These are phyloP conservation scores for Kwoniella europaea DNA, from an alignment of 768 basidiomycete species.

Conservation along the genomic window DNA sequence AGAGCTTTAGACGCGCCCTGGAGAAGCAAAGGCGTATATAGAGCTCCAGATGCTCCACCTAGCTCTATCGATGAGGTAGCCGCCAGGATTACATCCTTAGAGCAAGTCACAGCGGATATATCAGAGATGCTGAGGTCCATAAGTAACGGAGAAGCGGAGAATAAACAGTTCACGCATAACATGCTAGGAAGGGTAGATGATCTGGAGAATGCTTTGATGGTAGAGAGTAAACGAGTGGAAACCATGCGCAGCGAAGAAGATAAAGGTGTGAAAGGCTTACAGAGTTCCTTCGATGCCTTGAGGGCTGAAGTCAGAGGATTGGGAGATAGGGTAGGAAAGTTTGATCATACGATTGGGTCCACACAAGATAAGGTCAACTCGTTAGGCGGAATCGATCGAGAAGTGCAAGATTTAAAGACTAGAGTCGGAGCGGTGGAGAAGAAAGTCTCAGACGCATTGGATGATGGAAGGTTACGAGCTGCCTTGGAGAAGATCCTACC, in stretches of 20 bases:
- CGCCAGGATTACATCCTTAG: slow-evolving; percentile 49
- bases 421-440: slow-evolving; percentile 51
- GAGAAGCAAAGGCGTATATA: slow-evolving; percentile 12
- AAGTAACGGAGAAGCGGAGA: slow-evolving; percentile 17
- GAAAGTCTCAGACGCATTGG: slow-evolving; percentile 46
- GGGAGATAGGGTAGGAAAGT: slow-evolving; percentile 14
- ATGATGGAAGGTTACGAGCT: slow-evolving; percentile 51
- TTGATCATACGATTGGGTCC: slow-evolving; percentile 9
- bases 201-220: slow-evolving; percentile 27
- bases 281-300: slow-evolving; percentile 14
- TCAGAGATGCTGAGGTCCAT: slow-evolving; percentile 32
- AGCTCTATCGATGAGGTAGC: slow-evolving; percentile 55
- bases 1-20: slow-evolving; percentile 33
- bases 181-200: slow-evolving; percentile 30
- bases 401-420: slow-evolving; percentile 36
- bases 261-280: slow-evolving; percentile 14
- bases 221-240: slow-evolving; percentile 21
- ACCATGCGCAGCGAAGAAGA: slow-evolving; percentile 12
- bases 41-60: slow-evolving; percentile 40
- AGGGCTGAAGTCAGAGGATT: slow-evolving; percentile 23
- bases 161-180: slow-evolving; percentile 14
- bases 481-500: slow-evolving; percentile 59
- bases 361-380: slow-evolving; percentile 7
- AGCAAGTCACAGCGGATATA: slow-evolving; percentile 41
- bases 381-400: slow-evolving; percentile 29